Evolutionary conservation across 768 basidiomycete genomes (phyloP), one percentile per base, ranked within the genome.

Genomic region (Pulveroboletus sp.): DNA sequence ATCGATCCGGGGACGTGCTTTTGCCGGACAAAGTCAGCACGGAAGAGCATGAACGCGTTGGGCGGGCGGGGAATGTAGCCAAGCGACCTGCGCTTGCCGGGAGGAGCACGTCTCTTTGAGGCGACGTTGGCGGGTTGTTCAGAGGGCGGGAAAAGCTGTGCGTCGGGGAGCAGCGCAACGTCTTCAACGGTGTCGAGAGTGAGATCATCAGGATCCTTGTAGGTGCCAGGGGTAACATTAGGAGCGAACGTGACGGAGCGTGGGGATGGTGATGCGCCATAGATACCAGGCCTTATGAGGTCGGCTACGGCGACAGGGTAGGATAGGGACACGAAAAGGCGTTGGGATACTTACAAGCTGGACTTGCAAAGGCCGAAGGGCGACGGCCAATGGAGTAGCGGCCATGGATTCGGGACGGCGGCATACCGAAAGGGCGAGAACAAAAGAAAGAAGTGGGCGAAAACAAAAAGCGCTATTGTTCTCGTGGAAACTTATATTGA

Each of bases 1-100:
- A 78, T 76, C 10, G 74, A 71, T 0, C 76, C 76, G 9, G 76
- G 76, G 17, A 78, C 74, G 45, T 77, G 76, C 34, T 78, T 73
- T 42, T 76, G 75, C 8, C 67, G 24, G 3, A 70, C 69, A 10
- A 70, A 70, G 27, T 70, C 64, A 25, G 67, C 63, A 19, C 68
- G 67, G 58, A 69, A 69, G 29, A 69, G 58, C 65, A 70, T 70
- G 58, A 69, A 69, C 0, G 65, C 65, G n/a, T 70, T 70, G 0
- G 61, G 61, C 19, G 57, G 64, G 31, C 58, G 61, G 8, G 57
- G 59, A 25, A 58, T 62, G 33, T 63, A 62, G 54, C 76, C 53
- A 50, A 84, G 82, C 70, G 68, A 87, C 43, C 77, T 75, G 40
- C 82, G 77, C 71, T 83, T 86, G 50, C 79, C 81, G 0, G 80